Evolutionary conservation across 441 rosid species (phyloP).

Genomic region (Croton setiger): DNA sequence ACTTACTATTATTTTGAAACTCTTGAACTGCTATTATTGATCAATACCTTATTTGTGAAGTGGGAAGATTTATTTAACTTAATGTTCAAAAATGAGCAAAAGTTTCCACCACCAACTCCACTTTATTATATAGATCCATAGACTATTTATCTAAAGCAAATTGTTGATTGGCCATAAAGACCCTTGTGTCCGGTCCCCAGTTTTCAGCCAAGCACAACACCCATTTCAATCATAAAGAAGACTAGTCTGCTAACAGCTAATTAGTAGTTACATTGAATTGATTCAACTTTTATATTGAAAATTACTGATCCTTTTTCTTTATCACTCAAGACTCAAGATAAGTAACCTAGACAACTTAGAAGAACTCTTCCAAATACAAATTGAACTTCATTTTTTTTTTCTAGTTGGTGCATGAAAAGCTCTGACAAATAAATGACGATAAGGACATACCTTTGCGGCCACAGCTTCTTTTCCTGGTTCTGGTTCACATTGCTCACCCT

Average conservation of each 20-base stretch:
- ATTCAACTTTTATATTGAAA: background rate
- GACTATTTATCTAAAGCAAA: too few species aligned
- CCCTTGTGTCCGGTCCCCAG: too few species aligned
- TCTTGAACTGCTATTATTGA: background rate
- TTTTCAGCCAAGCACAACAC: background rate
- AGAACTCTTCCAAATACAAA: background rate
- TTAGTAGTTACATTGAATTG: background rate
- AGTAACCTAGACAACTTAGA: background rate
- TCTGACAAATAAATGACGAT: background rate
- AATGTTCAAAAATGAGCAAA: background rate
- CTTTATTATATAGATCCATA: too few species aligned
- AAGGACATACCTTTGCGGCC: constrained; percentile 51
- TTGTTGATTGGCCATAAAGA: too few species aligned
- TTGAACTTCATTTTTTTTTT: background rate
- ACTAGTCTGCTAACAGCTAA: background rate
- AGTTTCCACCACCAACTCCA: background rate
- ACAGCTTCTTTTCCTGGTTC: constrained; percentile 69
- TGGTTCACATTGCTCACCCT: constrained; percentile 75
- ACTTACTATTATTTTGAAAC: background rate
- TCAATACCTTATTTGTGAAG: background rate
- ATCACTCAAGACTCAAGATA: too few species aligned
- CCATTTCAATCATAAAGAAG: background rate
- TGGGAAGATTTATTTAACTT: background rate
- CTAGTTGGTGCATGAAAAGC: background rate
- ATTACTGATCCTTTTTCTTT: background rate